These are phyloP conservation scores for Aspergillus pseudoviridinutans DNA, from an alignment of 2,329 filamentous ascomycete genomes.

Conservation along the genomic window DNA sequence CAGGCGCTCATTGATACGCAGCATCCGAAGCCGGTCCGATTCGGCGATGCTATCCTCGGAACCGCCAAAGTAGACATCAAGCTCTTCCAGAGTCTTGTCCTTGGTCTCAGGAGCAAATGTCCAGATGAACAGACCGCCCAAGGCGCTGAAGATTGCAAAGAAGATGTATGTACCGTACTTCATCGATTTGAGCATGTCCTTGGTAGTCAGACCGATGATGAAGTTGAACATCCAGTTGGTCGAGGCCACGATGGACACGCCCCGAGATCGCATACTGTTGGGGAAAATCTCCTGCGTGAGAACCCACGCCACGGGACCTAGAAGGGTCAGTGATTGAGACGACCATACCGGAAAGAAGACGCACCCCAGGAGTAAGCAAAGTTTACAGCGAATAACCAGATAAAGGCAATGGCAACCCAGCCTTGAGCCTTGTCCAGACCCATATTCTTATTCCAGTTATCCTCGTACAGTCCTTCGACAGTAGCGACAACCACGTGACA, in stretches of 20 bases:
- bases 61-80: constrained; percentile 52
- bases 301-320: constrained; percentile 44
- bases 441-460: constrained; percentile 48
- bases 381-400: constrained; percentile 58
- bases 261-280: constrained; percentile 25
- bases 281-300: constrained; percentile 45
- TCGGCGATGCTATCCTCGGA: constrained; percentile 30
- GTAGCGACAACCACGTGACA: constrained; percentile 68
- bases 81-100: constrained; percentile 48
- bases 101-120: constrained; percentile 49
- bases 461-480: constrained; percentile 44
- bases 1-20: constrained; percentile 67
- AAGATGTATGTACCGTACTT: constrained; percentile 40
- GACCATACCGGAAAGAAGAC: not conserved
- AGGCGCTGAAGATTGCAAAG: constrained; percentile 38
- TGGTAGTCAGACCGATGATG: constrained; percentile 28
- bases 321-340: not conserved
- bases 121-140: constrained; percentile 35
- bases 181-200: constrained; percentile 25
- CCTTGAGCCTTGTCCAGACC: constrained; percentile 54
- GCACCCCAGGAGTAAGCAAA: constrained; percentile 37
- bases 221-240: constrained; percentile 35
- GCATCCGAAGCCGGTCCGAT: constrained; percentile 57
- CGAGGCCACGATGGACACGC: constrained; percentile 25
- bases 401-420: constrained; percentile 59